phyloP scores from a whole-genome alignment of 163 green algal species.

The Scenedesmus sp. region DNA sequence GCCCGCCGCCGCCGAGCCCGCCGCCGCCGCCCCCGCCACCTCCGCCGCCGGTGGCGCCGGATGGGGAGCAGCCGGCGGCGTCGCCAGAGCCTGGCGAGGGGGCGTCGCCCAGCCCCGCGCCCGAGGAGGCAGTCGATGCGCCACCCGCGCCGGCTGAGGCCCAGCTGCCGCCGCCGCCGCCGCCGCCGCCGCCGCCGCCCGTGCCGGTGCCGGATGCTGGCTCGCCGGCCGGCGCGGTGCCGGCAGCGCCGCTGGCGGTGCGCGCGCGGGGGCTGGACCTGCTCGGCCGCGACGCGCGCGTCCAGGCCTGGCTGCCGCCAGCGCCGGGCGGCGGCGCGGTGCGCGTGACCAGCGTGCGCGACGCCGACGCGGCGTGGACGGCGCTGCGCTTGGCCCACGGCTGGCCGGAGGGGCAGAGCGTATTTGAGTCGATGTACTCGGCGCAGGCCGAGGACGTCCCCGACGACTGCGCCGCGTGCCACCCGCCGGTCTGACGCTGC shows the following conservation, averaged over 20 bases:
- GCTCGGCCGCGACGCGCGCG: too few relatives aligned
- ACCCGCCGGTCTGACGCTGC: neutral
- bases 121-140: neutral
- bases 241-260: neutral
- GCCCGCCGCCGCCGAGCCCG: too few relatives aligned
- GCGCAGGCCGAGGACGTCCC: neutral
- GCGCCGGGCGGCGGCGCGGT: neutral
- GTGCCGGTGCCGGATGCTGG: too few relatives aligned
- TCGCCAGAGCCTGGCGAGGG: too few relatives aligned
- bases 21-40: too few relatives aligned
- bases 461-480: neutral
- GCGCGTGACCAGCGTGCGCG: neutral
- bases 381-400: neutral
- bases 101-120: neutral
- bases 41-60: too few relatives aligned
- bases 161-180: neutral
- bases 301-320: neutral
- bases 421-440: constrained; percentile 21
- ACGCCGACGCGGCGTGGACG: neutral
- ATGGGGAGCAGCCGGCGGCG: too few relatives aligned
- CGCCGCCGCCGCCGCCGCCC: too few relatives aligned
- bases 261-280: neutral
- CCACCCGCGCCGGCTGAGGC: neutral
- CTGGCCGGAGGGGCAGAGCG: constrained; percentile 2
- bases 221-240: neutral